Conservation (phyloP, 495 filamentous ascomycete species). For the Bathelium albidoporum region DNA sequence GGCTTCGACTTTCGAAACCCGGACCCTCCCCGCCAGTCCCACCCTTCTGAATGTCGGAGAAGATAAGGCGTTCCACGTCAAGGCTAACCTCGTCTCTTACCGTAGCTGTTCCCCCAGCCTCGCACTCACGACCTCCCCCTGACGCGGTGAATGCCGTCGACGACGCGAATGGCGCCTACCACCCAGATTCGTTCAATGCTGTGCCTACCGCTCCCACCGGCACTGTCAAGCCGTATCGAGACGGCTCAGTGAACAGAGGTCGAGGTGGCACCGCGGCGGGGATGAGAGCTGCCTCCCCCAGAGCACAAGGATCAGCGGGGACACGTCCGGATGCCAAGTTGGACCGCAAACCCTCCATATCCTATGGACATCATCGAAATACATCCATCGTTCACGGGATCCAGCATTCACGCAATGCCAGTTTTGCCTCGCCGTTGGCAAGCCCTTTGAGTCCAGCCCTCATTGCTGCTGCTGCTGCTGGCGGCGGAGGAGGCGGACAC, state of each 20-base stretch:
- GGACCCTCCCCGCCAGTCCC: background rate
- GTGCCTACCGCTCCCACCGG: background rate
- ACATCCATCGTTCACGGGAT: constrained; percentile 91
- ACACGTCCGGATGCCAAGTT: constrained; percentile 20
- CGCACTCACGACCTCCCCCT: background rate
- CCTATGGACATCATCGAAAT: constrained; percentile 85
- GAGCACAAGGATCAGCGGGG: background rate
- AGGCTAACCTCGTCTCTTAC: background rate
- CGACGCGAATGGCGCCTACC: background rate
- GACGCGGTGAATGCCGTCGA: background rate
- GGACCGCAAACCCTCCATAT: constrained; percentile 57
- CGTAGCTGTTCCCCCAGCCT: constrained; percentile 1
- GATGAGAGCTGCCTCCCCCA: background rate
- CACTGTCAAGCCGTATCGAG: background rate
- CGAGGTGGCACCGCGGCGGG: background rate
- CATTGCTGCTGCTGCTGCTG: constrained; percentile 67
- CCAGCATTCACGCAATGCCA: constrained; percentile 85
- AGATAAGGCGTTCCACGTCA: background rate
- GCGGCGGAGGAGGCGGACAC: constrained; percentile 30
- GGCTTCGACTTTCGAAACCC: background rate
- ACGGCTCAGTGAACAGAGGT: background rate
- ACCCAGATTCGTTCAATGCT: background rate
- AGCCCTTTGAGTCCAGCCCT: constrained; percentile 79
- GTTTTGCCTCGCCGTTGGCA: constrained; percentile 52
- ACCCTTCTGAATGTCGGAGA: background rate